These are phyloP conservation scores for Alternaria tenuissima DNA, from an alignment of 2,329 filamentous ascomycete species.

Conservation along the genomic window DNA sequence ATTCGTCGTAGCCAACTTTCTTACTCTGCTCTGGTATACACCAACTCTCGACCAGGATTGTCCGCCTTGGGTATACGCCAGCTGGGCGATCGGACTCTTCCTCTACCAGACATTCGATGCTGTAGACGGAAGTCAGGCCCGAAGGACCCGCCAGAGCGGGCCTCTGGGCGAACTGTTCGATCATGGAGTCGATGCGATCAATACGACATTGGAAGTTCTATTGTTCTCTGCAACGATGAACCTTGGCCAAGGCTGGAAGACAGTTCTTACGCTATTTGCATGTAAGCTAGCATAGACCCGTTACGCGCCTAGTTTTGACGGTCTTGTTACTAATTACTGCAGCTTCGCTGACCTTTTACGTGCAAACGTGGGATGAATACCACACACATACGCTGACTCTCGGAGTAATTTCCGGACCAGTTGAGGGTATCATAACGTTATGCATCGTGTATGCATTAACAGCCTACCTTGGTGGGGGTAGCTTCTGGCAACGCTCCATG, in stretches of 20 bases:
- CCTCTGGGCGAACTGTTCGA: conserved; percentile 97
- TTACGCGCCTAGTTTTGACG: not conserved
- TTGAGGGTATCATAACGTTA: conserved; percentile 90
- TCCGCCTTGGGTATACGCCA: conserved; percentile 92
- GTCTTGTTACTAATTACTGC: conserved; percentile 3
- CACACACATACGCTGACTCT: conserved; percentile 96
- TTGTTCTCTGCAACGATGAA: conserved; percentile 94
- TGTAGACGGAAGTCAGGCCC: conserved; percentile 90
- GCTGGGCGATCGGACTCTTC: conserved; percentile 89
- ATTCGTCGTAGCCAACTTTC: conserved; percentile 87
- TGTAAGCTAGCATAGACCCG: conserved; percentile 58
- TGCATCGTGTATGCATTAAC: conserved; percentile 84
- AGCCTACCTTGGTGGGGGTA: conserved; percentile 83
- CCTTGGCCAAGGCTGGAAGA: conserved; percentile 90
- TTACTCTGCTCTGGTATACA: conserved; percentile 95
- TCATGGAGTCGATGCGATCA: conserved; percentile 93
- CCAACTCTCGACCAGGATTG: conserved; percentile 94
- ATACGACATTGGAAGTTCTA: conserved; percentile 91
- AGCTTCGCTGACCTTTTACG: conserved; percentile 95
- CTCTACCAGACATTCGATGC: conserved; percentile 99
- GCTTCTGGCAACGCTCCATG: conserved; percentile 91
- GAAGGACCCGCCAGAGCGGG: conserved; percentile 89
- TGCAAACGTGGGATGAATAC: conserved; percentile 99
- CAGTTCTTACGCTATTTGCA: conserved; percentile 82
- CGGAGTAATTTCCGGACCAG: conserved; percentile 90